Percentiles rank a stretch among this genome's conserved stretches.
phyloP scores from a whole-genome alignment of 1,139 yeast species.

The Suhomyces ambrosiae region DNA sequence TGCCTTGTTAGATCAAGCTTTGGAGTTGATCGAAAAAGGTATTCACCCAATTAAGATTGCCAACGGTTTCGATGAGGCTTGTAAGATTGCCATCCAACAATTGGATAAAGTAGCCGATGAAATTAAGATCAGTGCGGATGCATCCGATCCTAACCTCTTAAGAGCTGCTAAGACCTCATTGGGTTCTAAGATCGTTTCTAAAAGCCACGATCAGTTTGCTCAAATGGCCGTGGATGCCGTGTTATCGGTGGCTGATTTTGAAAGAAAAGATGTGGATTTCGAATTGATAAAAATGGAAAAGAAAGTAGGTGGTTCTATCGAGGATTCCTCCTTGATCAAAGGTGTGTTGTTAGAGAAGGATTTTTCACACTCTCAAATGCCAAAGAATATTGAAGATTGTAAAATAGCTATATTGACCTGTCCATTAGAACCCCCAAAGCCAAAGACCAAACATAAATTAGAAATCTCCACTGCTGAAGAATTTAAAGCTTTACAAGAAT shows the following conservation, averaged over 20 bases:
- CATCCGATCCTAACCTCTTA: constrained; percentile 57
- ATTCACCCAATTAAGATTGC: constrained; percentile 97
- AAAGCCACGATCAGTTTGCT: constrained; percentile 91
- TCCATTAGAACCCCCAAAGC: constrained; percentile 99
- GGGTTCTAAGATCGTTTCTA: constrained; percentile 94
- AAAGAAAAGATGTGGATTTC: constrained; percentile 92
- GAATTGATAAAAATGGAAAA: constrained; percentile 95
- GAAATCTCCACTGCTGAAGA: constrained; percentile 93
- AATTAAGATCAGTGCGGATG: constrained; percentile 52
- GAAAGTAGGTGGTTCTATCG: constrained; percentile 91
- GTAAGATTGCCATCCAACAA: constrained; percentile 81
- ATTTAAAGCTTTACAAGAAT: constrained; percentile 83
- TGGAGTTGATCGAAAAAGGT: constrained; percentile 92
- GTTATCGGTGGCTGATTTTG: constrained; percentile 85
- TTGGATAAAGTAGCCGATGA: constrained; percentile 74
- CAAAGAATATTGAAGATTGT: constrained; percentile 75
- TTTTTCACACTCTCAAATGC: constrained; percentile 98
- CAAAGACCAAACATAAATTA: constrained; percentile 96
- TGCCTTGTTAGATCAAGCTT: constrained; percentile 90
- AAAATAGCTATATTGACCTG: constrained; percentile 94
- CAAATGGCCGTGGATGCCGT: constrained; percentile 98
- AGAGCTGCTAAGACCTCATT: constrained; percentile 93
- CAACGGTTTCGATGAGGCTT: constrained; percentile 96
- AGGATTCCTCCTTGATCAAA: constrained; percentile 78
- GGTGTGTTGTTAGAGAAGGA: constrained; percentile 96